Percentiles rank a stretch among this genome's conserved stretches.
phyloP scores from a whole-genome alignment of 371 early-diverging fungal species.

The Nematocida parisii region DNA sequence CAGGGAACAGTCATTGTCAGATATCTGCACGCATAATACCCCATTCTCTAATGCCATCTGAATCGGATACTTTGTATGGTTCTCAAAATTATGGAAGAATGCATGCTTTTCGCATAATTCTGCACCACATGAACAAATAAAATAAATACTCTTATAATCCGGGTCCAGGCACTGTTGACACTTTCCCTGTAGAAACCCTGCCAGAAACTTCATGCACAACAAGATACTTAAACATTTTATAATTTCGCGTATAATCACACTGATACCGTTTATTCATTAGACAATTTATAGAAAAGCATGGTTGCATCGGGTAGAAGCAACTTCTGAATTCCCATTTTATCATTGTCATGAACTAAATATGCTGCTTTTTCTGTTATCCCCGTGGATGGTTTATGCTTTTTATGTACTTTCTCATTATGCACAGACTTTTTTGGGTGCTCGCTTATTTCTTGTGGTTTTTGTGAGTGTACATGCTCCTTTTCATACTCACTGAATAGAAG shows the following conservation, averaged over 20 bases:
- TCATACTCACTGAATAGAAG: background rate
- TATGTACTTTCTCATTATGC: background rate
- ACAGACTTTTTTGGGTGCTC: background rate
- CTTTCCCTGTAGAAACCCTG: conserved; percentile 6
- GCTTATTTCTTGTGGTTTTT: background rate
- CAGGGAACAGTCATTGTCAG: background rate
- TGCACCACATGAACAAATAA: conserved; percentile 21
- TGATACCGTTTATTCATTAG: conserved; percentile 22
- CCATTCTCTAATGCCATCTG: conserved; percentile 14
- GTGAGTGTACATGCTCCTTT: background rate
- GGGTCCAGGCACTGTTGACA: conserved; percentile 24
- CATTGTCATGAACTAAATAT: conserved; percentile 13
- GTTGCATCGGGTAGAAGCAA: background rate
- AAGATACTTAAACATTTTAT: conserved; percentile 3
- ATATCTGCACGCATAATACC: background rate
- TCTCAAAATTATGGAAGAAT: conserved; percentile 11
- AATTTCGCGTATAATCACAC: background rate
- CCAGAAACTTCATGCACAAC: conserved; percentile 12
- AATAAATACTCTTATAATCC: background rate
- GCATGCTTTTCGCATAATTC: conserved; percentile 32
- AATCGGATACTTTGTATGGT: conserved; percentile 4
- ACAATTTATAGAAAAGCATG: conserved; percentile 12
- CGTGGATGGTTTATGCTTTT: background rate
- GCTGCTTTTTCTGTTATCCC: background rate
- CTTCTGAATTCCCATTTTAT: conserved; percentile 11